phyloP scores from a whole-genome alignment of 202 grass and related monocot species.

The Schoenoplectus tabernaemontani region DNA sequence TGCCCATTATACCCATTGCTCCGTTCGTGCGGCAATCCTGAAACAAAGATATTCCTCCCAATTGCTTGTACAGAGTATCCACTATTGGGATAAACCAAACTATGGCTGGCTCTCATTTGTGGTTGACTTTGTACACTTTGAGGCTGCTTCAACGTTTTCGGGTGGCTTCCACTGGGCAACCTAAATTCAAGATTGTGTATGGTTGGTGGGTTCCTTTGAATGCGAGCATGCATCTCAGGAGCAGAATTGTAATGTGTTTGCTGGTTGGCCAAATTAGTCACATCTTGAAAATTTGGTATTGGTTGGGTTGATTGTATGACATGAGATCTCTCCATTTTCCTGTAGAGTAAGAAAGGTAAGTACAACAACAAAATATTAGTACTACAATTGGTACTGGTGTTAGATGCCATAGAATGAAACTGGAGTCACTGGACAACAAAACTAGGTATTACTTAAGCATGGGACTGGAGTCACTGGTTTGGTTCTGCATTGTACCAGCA shows the following conservation, averaged over 20 bases:
- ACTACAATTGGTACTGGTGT: not conserved
- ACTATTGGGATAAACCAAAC: not conserved
- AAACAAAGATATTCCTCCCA: not conserved
- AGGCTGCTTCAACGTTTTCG: not conserved
- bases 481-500: not conserved
- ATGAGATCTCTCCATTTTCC: not conserved
- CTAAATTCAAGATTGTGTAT: not conserved
- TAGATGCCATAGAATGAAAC: not conserved
- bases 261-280: conserved; percentile 2
- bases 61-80: not conserved
- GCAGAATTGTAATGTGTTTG: not conserved
- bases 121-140: not conserved
- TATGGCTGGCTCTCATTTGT: not conserved
- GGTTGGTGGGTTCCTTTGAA: not conserved
- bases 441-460: not conserved
- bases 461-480: too few species aligned
- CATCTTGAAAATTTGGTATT: conserved; percentile 13
- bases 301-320: not conserved
- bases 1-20: not conserved
- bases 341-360: not conserved
- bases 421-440: not conserved
- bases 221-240: not conserved
- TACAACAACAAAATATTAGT: not conserved
- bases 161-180: not conserved
- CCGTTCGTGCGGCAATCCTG: not conserved